These are phyloP conservation scores for Hygrocybe coccinea DNA, from an alignment of 768 basidiomycete genomes.

Conservation along the genomic window DNA sequence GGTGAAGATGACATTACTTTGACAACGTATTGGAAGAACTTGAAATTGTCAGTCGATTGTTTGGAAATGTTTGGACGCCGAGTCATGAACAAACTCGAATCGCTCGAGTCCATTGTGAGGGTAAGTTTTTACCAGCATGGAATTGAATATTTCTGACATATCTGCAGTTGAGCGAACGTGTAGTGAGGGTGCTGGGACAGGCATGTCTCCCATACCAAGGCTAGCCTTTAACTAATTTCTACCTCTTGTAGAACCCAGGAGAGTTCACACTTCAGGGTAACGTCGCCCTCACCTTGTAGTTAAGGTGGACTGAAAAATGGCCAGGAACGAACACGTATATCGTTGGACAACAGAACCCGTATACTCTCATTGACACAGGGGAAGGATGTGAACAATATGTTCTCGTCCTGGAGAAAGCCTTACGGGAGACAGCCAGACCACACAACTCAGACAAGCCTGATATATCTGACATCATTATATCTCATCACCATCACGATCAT, in stretches of 20 bases:
- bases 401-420: slow-evolving; percentile 56
- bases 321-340: slow-evolving; percentile 89
- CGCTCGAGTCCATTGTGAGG: slow-evolving; percentile 40
- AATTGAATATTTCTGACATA: background rate
- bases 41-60: background rate
- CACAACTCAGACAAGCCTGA: slow-evolving; percentile 43
- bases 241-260: slow-evolving; percentile 65
- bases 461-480: slow-evolving; percentile 85
- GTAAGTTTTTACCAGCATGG: slow-evolving; percentile 31
- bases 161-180: slow-evolving; percentile 59
- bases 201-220: slow-evolving; percentile 33
- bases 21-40: slow-evolving; percentile 11
- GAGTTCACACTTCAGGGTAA: slow-evolving; percentile 83
- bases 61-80: background rate
- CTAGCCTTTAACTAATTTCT: background rate
- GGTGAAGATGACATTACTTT: slow-evolving; percentile 36
- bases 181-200: slow-evolving; percentile 72
- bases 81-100: slow-evolving; percentile 14
- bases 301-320: background rate
- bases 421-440: slow-evolving; percentile 37
- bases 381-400: slow-evolving; percentile 69
- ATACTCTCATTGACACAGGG: slow-evolving; percentile 78
- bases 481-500: slow-evolving; percentile 90
- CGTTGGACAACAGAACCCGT: slow-evolving; percentile 64
- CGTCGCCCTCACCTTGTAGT: background rate